Base-by-base conservation (phyloP, 1,284 basidiomycete species). In the Tremellales sp. region DNA sequence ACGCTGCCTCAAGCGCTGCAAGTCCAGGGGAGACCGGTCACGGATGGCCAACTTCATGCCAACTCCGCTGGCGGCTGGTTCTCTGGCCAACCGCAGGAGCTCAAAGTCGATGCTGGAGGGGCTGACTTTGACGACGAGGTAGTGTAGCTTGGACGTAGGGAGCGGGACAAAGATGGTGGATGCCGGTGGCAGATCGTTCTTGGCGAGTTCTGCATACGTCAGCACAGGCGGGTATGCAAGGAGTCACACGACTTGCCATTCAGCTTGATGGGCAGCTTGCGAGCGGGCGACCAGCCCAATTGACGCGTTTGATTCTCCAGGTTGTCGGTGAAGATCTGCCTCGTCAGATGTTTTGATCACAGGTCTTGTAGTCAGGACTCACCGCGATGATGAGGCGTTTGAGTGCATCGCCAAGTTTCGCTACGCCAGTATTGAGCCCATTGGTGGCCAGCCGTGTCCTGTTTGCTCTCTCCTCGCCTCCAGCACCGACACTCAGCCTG, bases 141-240 rank as follows among this genome's bases (percentile, higher is more conserved):
- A 65, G 51, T 72, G 67, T 12, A 48, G 48, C 17, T 54, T 31
- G 0, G 67, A 65, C 2, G 63, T 58, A 0, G 70, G 64, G 1
- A 74, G 48, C 1, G 67, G 63, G 2, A 70, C 59, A 42, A 68
- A 71, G 13, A 70, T 56, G 3, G 66, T 64, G 1, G 70, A 57
- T 6, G 60, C 57, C 2, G 65, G 62, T 39, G 64, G 63, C 1
- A 72, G 47, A 25, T 70, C 64, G 24, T 62, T 60, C 52, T 65
- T 66, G 15, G 60, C 50, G n/a, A 70, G 52, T 40, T 70, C 70
- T 61, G 25, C 29, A 23, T 19, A 45, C 11, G 17, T 29, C 17
- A 48, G 43, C 53, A 52, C 21, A 7, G 39, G 13, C 5, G 19
- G 4, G 33, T 17, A 6, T 15, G 25, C 12, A 43, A 15, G 17